Evolutionary conservation across 306 rosid genomes (phyloP), one percentile per base, ranked within the genome.

Genomic region (Medicago arabica): DNA sequence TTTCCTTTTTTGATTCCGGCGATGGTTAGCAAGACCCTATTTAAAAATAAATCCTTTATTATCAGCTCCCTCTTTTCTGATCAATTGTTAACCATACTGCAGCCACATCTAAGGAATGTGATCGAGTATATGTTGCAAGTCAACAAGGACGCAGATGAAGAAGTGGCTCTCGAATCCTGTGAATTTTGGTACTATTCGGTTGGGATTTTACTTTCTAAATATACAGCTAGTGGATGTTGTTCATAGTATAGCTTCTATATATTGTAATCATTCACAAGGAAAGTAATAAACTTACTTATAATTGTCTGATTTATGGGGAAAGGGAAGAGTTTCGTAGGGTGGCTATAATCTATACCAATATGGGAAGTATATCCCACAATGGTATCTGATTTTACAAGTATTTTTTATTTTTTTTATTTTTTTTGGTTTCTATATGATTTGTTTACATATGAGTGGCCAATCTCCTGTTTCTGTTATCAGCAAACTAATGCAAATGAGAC

Each of bases 151-250:
- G 67, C 79, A 7, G 98, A 96, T 80, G 98, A 96, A 9, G 99
- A 96, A 83, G 99, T 96, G 41, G 92, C 99, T 55, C 99, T 96
- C 68, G 97, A 96, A 85, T 89, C 99, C 66, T 96, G 99, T 87
- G 99, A 96, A 92, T 96, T 96, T 84, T 96, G 99, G 99, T 96
- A 92, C 67, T 67, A 15, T 40, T 66, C 39, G n/a, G 47, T 66
- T 47, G 44, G 57, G 68, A 28, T 69, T 14, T 64, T 51, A 57
- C 75, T 18, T 59, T 70, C 64, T 64, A 59, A 21, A 51, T 53
- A 12, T 78, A 28, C 74, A 39, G 5, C 28, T 65, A 67, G 72
- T 72, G 74, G 47, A 75, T 50, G 44, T 59, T 41, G 40, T 50
- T 71, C 72, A 74, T 71, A 4, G 21, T 76, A 43, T 81, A 19